These are phyloP conservation scores for Pseudogymnoascus sp. DNA, from an alignment of 2,329 filamentous ascomycete genomes.

Conservation along the genomic window DNA sequence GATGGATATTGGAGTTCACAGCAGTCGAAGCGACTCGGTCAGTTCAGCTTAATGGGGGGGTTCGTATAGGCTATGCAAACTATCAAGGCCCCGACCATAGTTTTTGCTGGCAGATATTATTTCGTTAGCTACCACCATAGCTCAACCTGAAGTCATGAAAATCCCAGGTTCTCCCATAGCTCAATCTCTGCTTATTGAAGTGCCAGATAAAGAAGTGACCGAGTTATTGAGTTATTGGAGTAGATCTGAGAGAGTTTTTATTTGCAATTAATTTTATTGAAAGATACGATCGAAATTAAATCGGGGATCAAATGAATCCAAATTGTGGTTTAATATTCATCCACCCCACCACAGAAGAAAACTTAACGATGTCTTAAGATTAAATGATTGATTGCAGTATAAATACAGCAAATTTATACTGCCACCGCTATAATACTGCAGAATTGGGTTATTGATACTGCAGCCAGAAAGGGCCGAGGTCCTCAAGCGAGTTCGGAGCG, in stretches of 20 bases:
- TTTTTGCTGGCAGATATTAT: background rate
- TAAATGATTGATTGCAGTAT: background rate
- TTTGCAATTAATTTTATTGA: background rate
- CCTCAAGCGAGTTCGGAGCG: background rate
- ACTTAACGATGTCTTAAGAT: background rate
- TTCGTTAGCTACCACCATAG: background rate
- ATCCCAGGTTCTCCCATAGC: too few relatives aligned
- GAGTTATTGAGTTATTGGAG: background rate
- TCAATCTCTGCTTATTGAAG: background rate
- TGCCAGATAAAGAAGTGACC: background rate
- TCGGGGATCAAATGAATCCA: background rate
- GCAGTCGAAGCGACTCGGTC: background rate
- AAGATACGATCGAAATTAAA: background rate
- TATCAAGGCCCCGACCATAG: background rate
- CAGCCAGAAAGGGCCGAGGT: background rate
- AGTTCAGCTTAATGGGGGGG: background rate
- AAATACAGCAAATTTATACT: background rate
- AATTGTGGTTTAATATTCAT: background rate
- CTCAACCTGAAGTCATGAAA: background rate
- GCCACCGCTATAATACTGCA: background rate
- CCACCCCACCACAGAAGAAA: background rate
- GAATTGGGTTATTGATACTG: background rate
- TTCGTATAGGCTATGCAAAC: background rate
- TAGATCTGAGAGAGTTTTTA: background rate
- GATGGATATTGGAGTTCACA: background rate